Conservation (phyloP, 306 rosid genomes). For the Cicer chorassanicum region DNA sequence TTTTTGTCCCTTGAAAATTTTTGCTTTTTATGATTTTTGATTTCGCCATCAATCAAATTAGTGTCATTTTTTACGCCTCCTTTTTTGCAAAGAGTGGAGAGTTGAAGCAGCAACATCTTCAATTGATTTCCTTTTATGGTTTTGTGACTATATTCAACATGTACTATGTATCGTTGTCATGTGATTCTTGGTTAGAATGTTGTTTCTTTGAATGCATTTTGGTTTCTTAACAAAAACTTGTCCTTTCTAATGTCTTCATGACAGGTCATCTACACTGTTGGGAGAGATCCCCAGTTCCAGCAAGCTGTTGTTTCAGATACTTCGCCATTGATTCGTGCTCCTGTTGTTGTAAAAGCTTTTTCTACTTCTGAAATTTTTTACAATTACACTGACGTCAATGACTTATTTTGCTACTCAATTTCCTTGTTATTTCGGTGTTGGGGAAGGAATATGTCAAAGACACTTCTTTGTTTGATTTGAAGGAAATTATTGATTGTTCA, state of each 20-base stretch:
- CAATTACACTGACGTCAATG: conserved; percentile 30
- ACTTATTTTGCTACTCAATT: conserved; percentile 41
- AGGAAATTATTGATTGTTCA: background rate
- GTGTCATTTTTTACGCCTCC: background rate
- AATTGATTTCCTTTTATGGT: background rate
- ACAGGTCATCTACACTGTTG: conserved; percentile 93
- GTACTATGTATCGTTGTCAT: background rate
- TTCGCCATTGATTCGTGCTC: conserved; percentile 75
- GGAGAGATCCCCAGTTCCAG: conserved; percentile 86
- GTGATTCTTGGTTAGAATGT: conserved; percentile 1
- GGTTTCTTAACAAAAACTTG: conserved; percentile 27
- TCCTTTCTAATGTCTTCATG: conserved; percentile 45
- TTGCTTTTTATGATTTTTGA: background rate
- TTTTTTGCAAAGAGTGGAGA: background rate
- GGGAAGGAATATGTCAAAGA: conserved; percentile 21
- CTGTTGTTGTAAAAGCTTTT: conserved; percentile 68
- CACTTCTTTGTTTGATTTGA: conserved; percentile 21
- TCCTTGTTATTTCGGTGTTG: conserved; percentile 11
- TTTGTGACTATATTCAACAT: background rate
- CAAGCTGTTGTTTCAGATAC: conserved; percentile 68
- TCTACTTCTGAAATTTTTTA: conserved; percentile 35
- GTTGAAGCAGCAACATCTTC: background rate
- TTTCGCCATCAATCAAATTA: background rate
- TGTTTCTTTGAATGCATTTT: background rate
- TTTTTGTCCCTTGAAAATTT: background rate